Base-by-base conservation (phyloP, 140 eudicot species). In the Flaveria floridana region DNA sequence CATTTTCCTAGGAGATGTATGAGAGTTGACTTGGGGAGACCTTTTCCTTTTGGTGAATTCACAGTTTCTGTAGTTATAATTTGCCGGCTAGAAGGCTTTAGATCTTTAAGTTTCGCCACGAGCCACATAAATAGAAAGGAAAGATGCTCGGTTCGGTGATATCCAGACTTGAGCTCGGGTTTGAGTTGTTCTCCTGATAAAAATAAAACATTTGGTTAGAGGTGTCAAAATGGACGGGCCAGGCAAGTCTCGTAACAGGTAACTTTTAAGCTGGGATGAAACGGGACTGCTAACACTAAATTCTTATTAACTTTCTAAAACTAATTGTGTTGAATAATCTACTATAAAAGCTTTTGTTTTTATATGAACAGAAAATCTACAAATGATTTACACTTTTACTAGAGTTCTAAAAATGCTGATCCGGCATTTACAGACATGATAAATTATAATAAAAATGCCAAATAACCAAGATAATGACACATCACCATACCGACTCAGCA, bases 91-190 rank as follows among this genome's bases (percentile, higher is more conserved):
- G 28, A 74, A 56, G 57, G 81, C 47, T 77, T 82, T 59, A 84
- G 79, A 70, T 78, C 86, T 71, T 77, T 81, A 26, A 89, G 89
- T 71, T 65, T 86, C 16, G 64, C 66, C 28, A 83, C 76, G 19
- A 92, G 85, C 95, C 95, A 87, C 61, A 79, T 75, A 23, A 92
- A 85, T 34, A 92, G 83, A 41, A 25, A 21, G 7, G 88, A 77
- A 50, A 89, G 89, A 68, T 78, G 70, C 62, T 80, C 79, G 23
- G 80, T 61, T 73, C 63, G 52, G 56, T 53, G 70, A 66, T 78
- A 56, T 68, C 79, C 82, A 41, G 77, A 57, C 3, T 44, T 74
- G 28, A 70, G 67, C 77, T 70, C 68, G 2, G 79, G 74, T 15
- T 63, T 77, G 26, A 65, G 76, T 62, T 80, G 63, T 50, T 79